These are phyloP conservation scores for Cladosporium sp. DNA, from an alignment of 2,329 filamentous ascomycete species.

Conservation along the genomic window DNA sequence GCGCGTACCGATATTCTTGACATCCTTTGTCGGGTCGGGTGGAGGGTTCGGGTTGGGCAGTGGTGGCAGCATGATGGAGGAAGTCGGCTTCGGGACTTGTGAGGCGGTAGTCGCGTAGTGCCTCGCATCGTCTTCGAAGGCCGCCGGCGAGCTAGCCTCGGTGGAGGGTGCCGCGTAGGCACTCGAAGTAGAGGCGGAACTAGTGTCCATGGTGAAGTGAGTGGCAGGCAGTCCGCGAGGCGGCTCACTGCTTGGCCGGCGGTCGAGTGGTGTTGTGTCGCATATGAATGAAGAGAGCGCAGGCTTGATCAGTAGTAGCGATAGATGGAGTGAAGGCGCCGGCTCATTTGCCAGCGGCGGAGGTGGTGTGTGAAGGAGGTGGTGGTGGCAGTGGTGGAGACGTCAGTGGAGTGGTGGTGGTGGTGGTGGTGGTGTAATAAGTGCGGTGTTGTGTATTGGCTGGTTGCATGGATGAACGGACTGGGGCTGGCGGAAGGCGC, in stretches of 20 bases:
- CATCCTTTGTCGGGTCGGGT: constrained; percentile 27
- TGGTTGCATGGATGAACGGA: neutral
- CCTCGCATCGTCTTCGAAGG: constrained; percentile 31
- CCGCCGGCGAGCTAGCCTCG: constrained; percentile 24
- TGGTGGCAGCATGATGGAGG: constrained; percentile 20
- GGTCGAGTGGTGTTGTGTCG: neutral
- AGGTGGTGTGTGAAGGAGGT: neutral
- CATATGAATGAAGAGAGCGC: constrained; percentile 4
- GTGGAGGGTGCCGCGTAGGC: constrained; percentile 25
- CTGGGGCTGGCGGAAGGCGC: neutral
- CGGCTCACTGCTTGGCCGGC: constrained; percentile 13
- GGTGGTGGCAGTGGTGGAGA: neutral
- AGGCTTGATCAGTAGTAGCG: neutral
- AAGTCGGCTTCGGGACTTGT: constrained; percentile 31
- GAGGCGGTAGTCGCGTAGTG: constrained; percentile 32
- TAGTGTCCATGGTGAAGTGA: constrained; percentile 12
- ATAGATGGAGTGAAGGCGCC: neutral
- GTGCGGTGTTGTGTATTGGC: neutral
- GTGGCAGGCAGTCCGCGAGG: constrained; percentile 13
- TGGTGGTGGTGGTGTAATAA: neutral
- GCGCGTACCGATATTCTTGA: constrained; percentile 32
- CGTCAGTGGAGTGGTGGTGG: too few species aligned
- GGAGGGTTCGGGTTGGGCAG: constrained; percentile 21
- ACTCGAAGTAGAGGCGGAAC: constrained; percentile 9
- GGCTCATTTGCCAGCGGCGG: neutral